Evolutionary conservation across 352 stramenopile genomes (phyloP).

Genomic region (Globisporangium apiculatum): DNA sequence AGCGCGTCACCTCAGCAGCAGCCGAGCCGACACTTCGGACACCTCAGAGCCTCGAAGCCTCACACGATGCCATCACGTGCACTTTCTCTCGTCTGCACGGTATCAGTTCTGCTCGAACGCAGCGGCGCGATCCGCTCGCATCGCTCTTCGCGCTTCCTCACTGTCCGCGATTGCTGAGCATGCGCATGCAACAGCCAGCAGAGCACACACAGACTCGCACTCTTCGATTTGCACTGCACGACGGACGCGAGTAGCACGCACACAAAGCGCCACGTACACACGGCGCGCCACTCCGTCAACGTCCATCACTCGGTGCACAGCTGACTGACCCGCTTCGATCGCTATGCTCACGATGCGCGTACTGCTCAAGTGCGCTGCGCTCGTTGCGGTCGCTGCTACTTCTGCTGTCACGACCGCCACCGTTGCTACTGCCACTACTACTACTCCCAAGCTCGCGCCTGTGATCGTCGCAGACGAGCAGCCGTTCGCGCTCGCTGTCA

Average conservation of each 20-base stretch:
- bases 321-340: too few relatives aligned
- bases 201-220: neutral
- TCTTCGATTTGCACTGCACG: neutral
- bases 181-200: neutral
- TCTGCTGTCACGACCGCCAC: neutral
- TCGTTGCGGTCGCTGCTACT: neutral
- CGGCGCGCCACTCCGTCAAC: neutral
- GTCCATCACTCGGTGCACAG: neutral
- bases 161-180: too few relatives aligned
- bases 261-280: neutral
- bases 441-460: neutral
- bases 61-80: too few relatives aligned
- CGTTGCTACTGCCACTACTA: neutral
- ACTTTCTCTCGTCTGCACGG: too few relatives aligned
- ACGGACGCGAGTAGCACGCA: neutral
- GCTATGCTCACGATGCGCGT: neutral
- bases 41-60: too few relatives aligned
- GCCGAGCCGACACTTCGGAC: too few relatives aligned
- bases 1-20: too few relatives aligned
- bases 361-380: constrained; percentile 1
- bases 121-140: too few relatives aligned
- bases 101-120: too few relatives aligned
- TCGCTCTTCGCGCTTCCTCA: too few relatives aligned
- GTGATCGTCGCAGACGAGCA: constrained; percentile 19
- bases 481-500: constrained; percentile 15